Evolutionary conservation across 352 stramenopile genomes (phyloP), one percentile per base, ranked within the genome.

Genomic region (Pythium plurisporium): DNA sequence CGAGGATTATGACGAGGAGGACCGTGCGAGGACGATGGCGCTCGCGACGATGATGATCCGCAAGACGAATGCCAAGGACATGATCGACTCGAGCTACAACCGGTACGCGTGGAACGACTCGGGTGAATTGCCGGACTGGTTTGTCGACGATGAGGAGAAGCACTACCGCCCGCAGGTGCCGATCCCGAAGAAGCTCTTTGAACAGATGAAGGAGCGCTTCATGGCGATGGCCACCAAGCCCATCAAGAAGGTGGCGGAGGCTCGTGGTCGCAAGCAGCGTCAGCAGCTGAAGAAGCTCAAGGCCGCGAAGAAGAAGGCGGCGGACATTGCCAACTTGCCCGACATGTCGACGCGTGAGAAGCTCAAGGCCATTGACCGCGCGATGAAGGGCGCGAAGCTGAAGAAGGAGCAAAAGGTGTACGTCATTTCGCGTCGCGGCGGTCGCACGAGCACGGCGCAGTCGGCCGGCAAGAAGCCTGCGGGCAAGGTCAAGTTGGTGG

Each of bases 41-140:
- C 64, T 99, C 9, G 98, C 95, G 12, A 98, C 94, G 11, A 98
- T 99, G 96, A 99, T 99, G 91, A 81, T 99, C 9, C 86, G 97
- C 31, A 91, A 96, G 55, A 96, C 84, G 0, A 98, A 98, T 56
- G 94, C 96, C 8, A 99, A 99, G 69, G 95, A 98, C 23, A 65
- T 99, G 50, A 92, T 99, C 5, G 98, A 99, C 68, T 88, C 96
- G 2, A 98, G 90, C 25, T 99, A 99, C 88, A 99, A 99, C 73
- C 93, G 98, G 0, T 99, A 97, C 69, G 91, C 96, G 5, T 99
- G 97, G 96, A 99, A 99, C 69, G 97, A 99, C 74, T 85, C 94
- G 1, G 45, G 80, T 9, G 91, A 96, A 34, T 58, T 99, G 8
- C 98, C 98, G 0, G 90, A 99, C 55, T 99, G 98, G 98, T 99